These are phyloP conservation scores for Chalciporus piperatus DNA, from an alignment of 768 basidiomycete species.

Conservation along the genomic window DNA sequence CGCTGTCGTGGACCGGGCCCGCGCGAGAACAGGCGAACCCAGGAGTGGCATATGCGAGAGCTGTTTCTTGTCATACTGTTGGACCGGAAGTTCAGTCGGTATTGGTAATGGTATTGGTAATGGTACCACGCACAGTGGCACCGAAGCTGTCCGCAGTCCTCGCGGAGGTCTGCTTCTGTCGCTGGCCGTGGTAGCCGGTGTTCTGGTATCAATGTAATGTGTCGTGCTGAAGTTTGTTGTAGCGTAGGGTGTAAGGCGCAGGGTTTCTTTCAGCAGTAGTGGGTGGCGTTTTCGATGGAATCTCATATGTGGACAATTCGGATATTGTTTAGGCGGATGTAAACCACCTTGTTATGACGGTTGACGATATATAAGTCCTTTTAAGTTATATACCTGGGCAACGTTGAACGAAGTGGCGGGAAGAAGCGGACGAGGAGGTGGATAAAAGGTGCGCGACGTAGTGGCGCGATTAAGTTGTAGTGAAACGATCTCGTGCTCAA, in stretches of 20 bases:
- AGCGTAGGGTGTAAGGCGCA: neutral
- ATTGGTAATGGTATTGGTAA: too few species aligned
- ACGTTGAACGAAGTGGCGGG: neutral
- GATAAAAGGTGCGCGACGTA: neutral
- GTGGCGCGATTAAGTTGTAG: conserved; percentile 9
- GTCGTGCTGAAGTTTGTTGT: neutral
- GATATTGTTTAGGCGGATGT: conserved; percentile 6
- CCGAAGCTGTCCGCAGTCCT: neutral
- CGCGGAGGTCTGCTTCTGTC: conserved; percentile 3
- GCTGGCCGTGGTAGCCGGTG: conserved; percentile 12
- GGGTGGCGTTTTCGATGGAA: conserved; percentile 17
- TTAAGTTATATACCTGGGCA: neutral
- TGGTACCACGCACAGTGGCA: neutral
- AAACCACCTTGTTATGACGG: conserved; percentile 11
- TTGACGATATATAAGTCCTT: conserved; percentile 5
- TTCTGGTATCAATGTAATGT: conserved; percentile 17
- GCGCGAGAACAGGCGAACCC: conserved; percentile 22
- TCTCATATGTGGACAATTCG: neutral
- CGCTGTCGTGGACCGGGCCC: conserved; percentile 47
- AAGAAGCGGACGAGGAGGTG: neutral
- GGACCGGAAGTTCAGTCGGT: conserved; percentile 16
- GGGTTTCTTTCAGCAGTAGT: neutral
- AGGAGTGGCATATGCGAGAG: conserved; percentile 31
- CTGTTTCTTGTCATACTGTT: conserved; percentile 35
- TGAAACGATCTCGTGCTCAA: conserved; percentile 7